A percentile compares a stretch with the other conserved stretches of the same genome.
These are phyloP conservation scores for Cryptococcus sp. DNA, from an alignment of 1,284 basidiomycete genomes.

Conservation along the genomic window DNA sequence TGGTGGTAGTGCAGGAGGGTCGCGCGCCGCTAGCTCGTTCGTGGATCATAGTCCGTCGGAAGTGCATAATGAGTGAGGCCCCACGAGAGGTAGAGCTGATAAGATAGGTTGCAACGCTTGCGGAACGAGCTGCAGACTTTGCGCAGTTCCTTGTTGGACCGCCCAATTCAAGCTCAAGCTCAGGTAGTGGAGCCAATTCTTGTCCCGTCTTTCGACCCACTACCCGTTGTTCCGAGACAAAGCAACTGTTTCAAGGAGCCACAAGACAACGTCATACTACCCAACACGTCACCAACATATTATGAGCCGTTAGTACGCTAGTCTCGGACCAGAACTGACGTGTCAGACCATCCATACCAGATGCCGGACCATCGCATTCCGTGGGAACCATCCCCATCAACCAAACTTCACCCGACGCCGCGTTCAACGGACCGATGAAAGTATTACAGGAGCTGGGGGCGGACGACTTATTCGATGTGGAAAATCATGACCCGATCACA, in stretches of 20 bases:
- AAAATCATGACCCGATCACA: constrained; percentile 19
- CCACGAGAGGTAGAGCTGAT: not conserved
- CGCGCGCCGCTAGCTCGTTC: not conserved
- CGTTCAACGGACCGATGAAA: constrained; percentile 17
- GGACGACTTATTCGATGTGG: constrained; percentile 15
- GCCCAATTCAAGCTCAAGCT: not conserved
- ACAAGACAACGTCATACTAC: not conserved
- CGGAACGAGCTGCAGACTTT: constrained; percentile 2
- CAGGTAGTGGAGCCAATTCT: too few species aligned
- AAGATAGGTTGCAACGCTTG: not conserved
- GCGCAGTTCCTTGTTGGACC: not conserved
- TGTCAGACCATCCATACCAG: not conserved
- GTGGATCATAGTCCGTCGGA: not conserved
- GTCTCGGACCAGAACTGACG: not conserved
- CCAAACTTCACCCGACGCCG: constrained; percentile 1
- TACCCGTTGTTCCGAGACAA: not conserved
- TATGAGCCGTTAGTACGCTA: not conserved
- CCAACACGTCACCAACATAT: not conserved
- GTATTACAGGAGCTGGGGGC: constrained; percentile 12
- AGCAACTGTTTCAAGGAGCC: not conserved
- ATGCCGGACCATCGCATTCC: not conserved
- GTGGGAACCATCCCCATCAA: not conserved
- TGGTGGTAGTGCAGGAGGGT: not conserved
- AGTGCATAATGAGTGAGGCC: not conserved
- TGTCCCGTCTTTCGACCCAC: not conserved